These are phyloP conservation scores for Sambucus nigra DNA, from an alignment of 129 eudicot genomes.

Conservation along the genomic window DNA sequence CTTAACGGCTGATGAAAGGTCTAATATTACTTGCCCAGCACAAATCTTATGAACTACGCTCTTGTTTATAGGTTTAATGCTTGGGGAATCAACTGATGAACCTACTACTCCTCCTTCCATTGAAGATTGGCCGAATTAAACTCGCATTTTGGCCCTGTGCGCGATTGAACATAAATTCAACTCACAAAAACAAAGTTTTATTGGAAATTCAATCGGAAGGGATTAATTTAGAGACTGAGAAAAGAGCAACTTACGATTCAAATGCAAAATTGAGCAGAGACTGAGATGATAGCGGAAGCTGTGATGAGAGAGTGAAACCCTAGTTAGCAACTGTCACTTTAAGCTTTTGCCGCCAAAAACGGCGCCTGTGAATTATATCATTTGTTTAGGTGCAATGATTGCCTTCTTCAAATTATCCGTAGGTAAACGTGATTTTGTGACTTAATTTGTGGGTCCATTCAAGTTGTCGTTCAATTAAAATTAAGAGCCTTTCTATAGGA, in stretches of 20 bases:
- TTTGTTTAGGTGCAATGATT: no score
- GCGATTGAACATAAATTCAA: no score
- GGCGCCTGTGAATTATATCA: no score
- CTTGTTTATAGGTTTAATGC: constrained; percentile 66
- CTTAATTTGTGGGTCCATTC: no score
- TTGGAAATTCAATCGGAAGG: no score
- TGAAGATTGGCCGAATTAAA: constrained; percentile 1
- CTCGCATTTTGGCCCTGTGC: neutral
- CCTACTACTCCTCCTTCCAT: constrained; percentile 31
- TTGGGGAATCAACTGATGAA: constrained; percentile 21
- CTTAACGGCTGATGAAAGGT: constrained; percentile 90
- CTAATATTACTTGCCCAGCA: constrained; percentile 80
- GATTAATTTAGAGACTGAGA: neutral
- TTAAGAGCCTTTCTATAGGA: no score
- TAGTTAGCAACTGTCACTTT: neutral
- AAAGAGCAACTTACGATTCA: neutral
- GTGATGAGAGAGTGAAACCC: constrained; percentile 10
- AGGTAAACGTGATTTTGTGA: no score
- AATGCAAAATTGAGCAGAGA: neutral
- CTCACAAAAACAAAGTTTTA: no score
- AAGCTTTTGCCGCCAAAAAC: constrained; percentile 21
- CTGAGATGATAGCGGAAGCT: neutral
- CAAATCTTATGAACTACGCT: constrained; percentile 71
- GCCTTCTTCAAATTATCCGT: no score
- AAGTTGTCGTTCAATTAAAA: no score